Evolutionary conservation across 139 green algal species (phyloP).

Genomic region (Tetradesmus obliquus): DNA sequence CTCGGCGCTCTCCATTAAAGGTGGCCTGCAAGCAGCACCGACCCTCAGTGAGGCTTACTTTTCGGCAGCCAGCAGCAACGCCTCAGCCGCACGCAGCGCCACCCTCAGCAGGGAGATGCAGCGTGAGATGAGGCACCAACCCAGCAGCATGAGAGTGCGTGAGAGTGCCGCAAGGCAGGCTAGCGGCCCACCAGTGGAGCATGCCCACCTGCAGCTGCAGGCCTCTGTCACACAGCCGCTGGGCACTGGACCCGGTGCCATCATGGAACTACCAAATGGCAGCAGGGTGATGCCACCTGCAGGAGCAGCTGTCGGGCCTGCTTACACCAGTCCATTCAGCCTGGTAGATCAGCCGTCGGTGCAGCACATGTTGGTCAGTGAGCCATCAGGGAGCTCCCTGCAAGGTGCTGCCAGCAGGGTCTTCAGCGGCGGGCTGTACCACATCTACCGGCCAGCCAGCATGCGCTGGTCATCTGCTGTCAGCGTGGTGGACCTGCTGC

Average conservation of each 20-base stretch:
- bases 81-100: not conserved
- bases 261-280: not conserved
- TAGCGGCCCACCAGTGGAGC: not conserved
- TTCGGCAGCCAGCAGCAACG: no score
- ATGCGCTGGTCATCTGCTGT: constrained; percentile 15
- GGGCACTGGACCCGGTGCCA: not conserved
- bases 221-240: not conserved
- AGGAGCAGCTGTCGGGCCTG: not conserved
- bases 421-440: not conserved
- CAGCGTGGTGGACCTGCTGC: not conserved
- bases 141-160: not conserved
- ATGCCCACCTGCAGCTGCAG: not conserved
- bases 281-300: not conserved
- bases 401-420: not conserved
- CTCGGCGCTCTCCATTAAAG: not conserved
- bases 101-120: not conserved
- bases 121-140: no score
- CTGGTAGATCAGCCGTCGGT: not conserved
- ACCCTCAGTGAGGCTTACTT: not conserved
- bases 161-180: not conserved
- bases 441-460: not conserved
- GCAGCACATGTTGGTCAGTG: not conserved
- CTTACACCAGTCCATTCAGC: not conserved
- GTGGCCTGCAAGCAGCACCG: not conserved
- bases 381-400: not conserved